Base-by-base conservation (phyloP, 139 green algal species). In the Klebsormidium nitens region DNA sequence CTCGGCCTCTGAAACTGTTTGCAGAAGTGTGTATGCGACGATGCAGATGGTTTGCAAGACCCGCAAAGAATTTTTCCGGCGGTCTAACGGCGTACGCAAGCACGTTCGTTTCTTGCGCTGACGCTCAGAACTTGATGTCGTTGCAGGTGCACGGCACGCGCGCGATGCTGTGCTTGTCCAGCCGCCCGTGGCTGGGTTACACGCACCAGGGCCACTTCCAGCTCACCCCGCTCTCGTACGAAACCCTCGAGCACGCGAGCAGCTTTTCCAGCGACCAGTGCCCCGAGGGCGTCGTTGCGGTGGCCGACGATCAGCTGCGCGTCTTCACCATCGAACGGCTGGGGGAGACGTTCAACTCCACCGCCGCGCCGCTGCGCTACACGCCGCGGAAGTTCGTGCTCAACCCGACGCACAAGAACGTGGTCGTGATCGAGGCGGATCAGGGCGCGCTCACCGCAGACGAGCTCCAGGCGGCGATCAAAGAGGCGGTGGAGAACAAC, bases 211-310 rank as follows among this genome's bases (percentile, higher is more conserved):
- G 94, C 14, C 77, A 88, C 44, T 97, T 95, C 81, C 85, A 81
- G 59, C 81, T 98, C 48, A 83, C 83, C 34, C 94, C 94, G 17
- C 82, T 97, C 11, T 93, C 86, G 28, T 97, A 96, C 59, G 91
- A 96, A 46, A 67, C 72, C 3, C 60, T 86, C n/a, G 74, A 85
- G 31, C 64, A 83, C 42, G 72, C 81, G 5, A 62, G 61, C 19
- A 11, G 61, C 1, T 98, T 98, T 76, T 76, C 87, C 2, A 89
- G 78, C 0, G 92, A 97, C 61, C 88, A 96, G 83, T 95, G 89
- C 59, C 89, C 91, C n/a, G 94, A 99, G 82, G 94, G 92, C 60
- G 90, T 99, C 78, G 92, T 97, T 44, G 88, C 89, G 0, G 90
- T 98, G 34, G 79, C 87, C 14, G 85, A 87, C 71, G 49, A 78